A percentile compares a stretch with the other conserved stretches of the same genome.
These are phyloP conservation scores for Houttuynia cordata DNA, from an alignment of 164 flowering plant genomes.

Conservation along the genomic window DNA sequence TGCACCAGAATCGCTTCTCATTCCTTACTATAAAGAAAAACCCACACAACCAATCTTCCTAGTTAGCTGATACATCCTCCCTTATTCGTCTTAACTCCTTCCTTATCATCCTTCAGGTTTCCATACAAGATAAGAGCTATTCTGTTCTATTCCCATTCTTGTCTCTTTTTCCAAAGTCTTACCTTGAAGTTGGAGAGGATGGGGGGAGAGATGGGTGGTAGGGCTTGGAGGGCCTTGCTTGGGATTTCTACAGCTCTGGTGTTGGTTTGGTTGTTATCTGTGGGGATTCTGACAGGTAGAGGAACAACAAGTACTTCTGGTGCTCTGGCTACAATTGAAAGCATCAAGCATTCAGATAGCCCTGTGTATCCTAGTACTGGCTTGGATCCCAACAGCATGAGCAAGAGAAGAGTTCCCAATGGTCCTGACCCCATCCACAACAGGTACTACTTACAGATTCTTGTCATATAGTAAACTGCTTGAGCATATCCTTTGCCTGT, in stretches of 20 bases:
- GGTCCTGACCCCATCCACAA: slow-evolving; percentile 88
- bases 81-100: not conserved
- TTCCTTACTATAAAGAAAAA: slow-evolving; percentile 2
- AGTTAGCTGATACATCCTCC: not conserved
- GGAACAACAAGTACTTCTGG: slow-evolving; percentile 1
- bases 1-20: slow-evolving; percentile 1
- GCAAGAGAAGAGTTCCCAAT: slow-evolving; percentile 68
- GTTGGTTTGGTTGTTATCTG: slow-evolving; percentile 20
- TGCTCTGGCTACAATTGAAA: slow-evolving; percentile 5
- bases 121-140: no score
- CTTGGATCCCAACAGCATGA: slow-evolving; percentile 39
- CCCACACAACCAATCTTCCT: no score
- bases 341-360: slow-evolving; percentile 14
- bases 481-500: no score
- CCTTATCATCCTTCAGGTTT: no score
- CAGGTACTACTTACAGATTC: slow-evolving; percentile 27
- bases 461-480: no score
- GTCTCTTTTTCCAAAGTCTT: not conserved
- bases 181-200: no score
- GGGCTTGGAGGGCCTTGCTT: slow-evolving; percentile 18
- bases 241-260: slow-evolving; percentile 17
- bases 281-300: slow-evolving; percentile 19
- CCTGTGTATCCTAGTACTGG: slow-evolving; percentile 12
- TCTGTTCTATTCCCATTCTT: not conserved
- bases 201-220: slow-evolving; percentile 18